Evolutionary conservation across 768 basidiomycete species (phyloP).

Genomic region (Pleurotus citrinopileatus): DNA sequence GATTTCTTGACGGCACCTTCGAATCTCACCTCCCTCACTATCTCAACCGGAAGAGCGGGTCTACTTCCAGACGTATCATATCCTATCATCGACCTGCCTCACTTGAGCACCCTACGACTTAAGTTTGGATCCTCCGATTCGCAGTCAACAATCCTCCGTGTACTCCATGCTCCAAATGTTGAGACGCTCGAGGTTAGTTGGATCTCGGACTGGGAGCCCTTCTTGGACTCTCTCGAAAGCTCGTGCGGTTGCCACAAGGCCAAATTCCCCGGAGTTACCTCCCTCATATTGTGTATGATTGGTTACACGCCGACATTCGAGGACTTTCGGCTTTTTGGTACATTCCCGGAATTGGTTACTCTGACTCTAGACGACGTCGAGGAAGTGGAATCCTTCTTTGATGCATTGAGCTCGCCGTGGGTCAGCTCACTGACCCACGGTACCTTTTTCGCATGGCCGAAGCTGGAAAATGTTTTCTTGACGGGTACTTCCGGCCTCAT

Average conservation of each 20-base stretch:
- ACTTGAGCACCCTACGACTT: not conserved
- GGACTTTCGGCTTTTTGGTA: slow-evolving; percentile 4
- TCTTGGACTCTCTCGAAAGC: not conserved
- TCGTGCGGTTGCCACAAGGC: not conserved
- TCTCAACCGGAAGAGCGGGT: slow-evolving; percentile 3
- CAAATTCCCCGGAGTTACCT: slow-evolving; percentile 1
- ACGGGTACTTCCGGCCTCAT: not conserved
- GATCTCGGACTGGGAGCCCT: slow-evolving; percentile 5
- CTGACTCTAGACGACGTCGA: slow-evolving; percentile 1
- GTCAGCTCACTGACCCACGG: not conserved
- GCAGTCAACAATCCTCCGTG: slow-evolving; percentile 1
- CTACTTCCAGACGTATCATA: not conserved
- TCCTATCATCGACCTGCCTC: slow-evolving; percentile 4
- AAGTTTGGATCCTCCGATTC: not conserved
- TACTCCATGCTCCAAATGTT: slow-evolving; percentile 4
- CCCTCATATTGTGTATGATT: not conserved
- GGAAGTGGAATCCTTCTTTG: not conserved
- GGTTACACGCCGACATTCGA: slow-evolving; percentile 2
- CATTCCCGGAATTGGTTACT: slow-evolving; percentile 2
- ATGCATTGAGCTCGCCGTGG: not conserved
- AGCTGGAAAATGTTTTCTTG: not conserved
- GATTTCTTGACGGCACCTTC: slow-evolving; percentile 1
- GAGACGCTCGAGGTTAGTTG: slow-evolving; percentile 5
- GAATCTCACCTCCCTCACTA: slow-evolving; percentile 3
- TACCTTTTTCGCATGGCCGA: not conserved